A percentile compares a stretch with the other conserved stretches of the same genome.
These are phyloP conservation scores for Uncinocarpus reesii DNA, from an alignment of 2,329 filamentous ascomycete species.

Conservation along the genomic window DNA sequence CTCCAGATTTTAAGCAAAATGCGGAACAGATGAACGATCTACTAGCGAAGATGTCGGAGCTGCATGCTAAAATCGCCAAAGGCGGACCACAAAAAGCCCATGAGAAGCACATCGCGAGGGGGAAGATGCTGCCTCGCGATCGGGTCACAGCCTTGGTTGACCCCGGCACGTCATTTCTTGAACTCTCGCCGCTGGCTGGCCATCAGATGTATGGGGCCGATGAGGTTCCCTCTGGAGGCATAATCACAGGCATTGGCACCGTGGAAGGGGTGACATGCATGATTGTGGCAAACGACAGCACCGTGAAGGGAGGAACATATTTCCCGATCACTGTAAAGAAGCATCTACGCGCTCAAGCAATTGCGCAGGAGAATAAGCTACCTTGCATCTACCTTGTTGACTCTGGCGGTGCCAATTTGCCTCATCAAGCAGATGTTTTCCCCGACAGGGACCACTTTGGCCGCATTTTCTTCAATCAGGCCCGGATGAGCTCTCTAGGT, in stretches of 20 bases:
- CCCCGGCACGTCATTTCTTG: slow-evolving; percentile 78
- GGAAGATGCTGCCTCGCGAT: slow-evolving; percentile 91
- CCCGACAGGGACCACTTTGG: slow-evolving; percentile 92
- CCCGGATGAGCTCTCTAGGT: slow-evolving; percentile 75
- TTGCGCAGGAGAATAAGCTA: slow-evolving; percentile 74
- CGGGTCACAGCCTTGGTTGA: slow-evolving; percentile 80
- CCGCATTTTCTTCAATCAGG: slow-evolving; percentile 97
- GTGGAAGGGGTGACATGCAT: slow-evolving; percentile 87
- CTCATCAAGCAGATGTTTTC: slow-evolving; percentile 91
- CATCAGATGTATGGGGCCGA: slow-evolving; percentile 77
- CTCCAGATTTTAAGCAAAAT: slow-evolving; percentile 73
- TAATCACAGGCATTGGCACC: slow-evolving; percentile 83
- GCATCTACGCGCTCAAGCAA: slow-evolving; percentile 81
- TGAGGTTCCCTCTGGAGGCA: slow-evolving; percentile 78
- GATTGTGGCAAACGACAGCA: slow-evolving; percentile 91
- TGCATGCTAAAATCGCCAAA: slow-evolving; percentile 61
- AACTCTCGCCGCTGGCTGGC: slow-evolving; percentile 85
- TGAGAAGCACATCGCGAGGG: slow-evolving; percentile 74
- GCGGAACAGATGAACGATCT: slow-evolving; percentile 64
- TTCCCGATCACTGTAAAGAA: slow-evolving; percentile 97
- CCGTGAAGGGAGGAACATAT: slow-evolving; percentile 94
- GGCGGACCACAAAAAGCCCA: slow-evolving; percentile 74
- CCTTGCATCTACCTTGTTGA: slow-evolving; percentile 93
- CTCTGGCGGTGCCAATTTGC: slow-evolving; percentile 87
- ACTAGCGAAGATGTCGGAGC: slow-evolving; percentile 54